Base-by-base conservation (phyloP, 352 stramenopile species). In the Blastocystis sp. region DNA sequence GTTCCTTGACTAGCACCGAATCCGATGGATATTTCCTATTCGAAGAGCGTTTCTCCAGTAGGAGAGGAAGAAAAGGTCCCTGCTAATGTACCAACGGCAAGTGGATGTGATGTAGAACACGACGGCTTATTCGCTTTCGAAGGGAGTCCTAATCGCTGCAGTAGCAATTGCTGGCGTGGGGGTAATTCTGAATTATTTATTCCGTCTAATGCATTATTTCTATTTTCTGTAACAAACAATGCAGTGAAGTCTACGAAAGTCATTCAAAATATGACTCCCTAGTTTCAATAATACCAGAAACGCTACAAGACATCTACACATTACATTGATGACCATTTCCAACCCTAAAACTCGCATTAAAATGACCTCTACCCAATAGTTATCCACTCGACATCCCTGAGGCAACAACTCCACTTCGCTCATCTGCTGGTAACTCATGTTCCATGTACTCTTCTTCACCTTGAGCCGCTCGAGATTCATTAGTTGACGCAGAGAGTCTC, bases 1-100 rank as follows among this genome's bases (percentile, higher is more conserved):
- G 23, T 43, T 68, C 54, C 73, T 66, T 84, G 15, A 84, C 50
- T 6, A 47, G 11, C 73, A 84, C 23, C 47, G 18, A 84, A 84
- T 66, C 73, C 73, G 9, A 34, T 34, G 23, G 50, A 84, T 45
- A 55, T 84, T 8, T 54, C 50, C 18, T 84, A 84, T 26, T 84
- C 73, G 29, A 61, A 43, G 23, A 66, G 73, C 50, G 73, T 84
- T 29, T 84, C 73, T 39, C 73, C 73, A 20, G 29, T 20, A 23
- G 29, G 47, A 20, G 69, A 80, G 63, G 50, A 75, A 29, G 73
- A 84, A 53, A 55, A 84, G 15, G 20, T 59, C 11, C 20, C 50
- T 59, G 11, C 50, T 45, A 80, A 37, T 84, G 73, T 43, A 66
- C 23, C 39, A 84, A 43, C 26, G 62, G 73, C 20, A 55, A 53